Conservation (phyloP, 2,329 filamentous ascomycete genomes). For the Monilinia polystroma region DNA sequence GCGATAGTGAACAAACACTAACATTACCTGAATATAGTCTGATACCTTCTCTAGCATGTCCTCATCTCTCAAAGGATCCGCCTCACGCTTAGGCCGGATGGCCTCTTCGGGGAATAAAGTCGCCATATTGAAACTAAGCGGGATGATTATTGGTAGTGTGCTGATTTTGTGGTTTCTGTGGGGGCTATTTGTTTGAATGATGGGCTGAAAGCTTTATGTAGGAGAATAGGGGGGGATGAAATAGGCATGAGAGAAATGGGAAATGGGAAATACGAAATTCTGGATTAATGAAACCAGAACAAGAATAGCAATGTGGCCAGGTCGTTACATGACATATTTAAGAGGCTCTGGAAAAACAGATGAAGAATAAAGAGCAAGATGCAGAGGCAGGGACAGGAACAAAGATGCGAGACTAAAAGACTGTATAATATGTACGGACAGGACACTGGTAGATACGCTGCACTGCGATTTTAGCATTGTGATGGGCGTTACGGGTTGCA, state of each 20-base stretch:
- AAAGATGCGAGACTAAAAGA: conserved; percentile 14
- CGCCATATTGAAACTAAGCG: conserved; percentile 85
- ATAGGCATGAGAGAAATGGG: neutral
- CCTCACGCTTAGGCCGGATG: conserved; percentile 81
- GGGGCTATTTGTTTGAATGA: conserved; percentile 37
- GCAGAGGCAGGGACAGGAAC: neutral
- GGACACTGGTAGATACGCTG: conserved; percentile 27
- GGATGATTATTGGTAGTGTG: conserved; percentile 71
- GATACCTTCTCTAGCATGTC: conserved; percentile 91
- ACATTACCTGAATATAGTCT: conserved; percentile 50
- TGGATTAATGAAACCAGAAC: neutral
- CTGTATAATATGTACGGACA: conserved; percentile 31
- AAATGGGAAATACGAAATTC: neutral
- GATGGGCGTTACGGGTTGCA: conserved; percentile 34
- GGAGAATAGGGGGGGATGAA: neutral
- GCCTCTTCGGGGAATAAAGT: conserved; percentile 87
- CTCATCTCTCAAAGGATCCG: conserved; percentile 79
- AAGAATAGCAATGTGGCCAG: neutral
- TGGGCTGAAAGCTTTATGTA: neutral
- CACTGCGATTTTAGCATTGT: conserved; percentile 34
- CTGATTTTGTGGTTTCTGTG: conserved; percentile 66
- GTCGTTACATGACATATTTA: neutral
- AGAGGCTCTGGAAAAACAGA: neutral
- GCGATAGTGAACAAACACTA: neutral
- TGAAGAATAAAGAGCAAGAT: neutral